Percentiles rank a stretch among this genome's conserved stretches.
Evolutionary conservation across 202 grass and related monocot genomes (phyloP).

Genomic region (Elaeis oleifera): DNA sequence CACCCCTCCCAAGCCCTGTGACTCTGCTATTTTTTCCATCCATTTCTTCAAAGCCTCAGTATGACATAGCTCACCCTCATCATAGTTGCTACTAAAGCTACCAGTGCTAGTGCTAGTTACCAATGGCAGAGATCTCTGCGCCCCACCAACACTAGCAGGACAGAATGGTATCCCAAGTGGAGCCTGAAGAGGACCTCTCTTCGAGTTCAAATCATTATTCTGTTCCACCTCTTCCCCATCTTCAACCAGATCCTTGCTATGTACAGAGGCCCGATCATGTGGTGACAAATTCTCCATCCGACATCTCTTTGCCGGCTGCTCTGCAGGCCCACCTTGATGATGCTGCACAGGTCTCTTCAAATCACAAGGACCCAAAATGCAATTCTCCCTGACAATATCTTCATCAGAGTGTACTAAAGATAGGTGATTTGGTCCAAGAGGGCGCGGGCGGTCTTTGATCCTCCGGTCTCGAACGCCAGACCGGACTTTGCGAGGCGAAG

Average conservation of each 20-base stretch:
- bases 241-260: not conserved
- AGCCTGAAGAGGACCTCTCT: conserved; percentile 34
- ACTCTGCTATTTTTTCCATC: conserved; percentile 11
- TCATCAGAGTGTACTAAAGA: not conserved
- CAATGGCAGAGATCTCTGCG: conserved; percentile 22
- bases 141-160: conserved; percentile 33
- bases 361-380: conserved; percentile 27
- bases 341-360: conserved; percentile 24
- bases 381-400: conserved; percentile 28
- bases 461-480: not conserved
- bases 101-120: conserved; percentile 28
- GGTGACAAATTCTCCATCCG: conserved; percentile 18
- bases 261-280: conserved; percentile 6
- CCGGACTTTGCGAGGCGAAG: not conserved
- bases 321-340: not conserved
- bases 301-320: conserved; percentile 26
- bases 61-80: conserved; percentile 15
- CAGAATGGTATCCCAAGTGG: conserved; percentile 72
- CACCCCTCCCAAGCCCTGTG: conserved; percentile 10
- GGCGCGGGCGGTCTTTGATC: not conserved
- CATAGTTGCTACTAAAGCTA: conserved; percentile 10
- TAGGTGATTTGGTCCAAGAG: not conserved
- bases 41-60: conserved; percentile 9
- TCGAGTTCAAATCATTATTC: not conserved
- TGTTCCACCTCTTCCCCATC: conserved; percentile 3